Conservation (phyloP, 495 filamentous ascomycete genomes). For the Astrothelium macrocarpum region DNA sequence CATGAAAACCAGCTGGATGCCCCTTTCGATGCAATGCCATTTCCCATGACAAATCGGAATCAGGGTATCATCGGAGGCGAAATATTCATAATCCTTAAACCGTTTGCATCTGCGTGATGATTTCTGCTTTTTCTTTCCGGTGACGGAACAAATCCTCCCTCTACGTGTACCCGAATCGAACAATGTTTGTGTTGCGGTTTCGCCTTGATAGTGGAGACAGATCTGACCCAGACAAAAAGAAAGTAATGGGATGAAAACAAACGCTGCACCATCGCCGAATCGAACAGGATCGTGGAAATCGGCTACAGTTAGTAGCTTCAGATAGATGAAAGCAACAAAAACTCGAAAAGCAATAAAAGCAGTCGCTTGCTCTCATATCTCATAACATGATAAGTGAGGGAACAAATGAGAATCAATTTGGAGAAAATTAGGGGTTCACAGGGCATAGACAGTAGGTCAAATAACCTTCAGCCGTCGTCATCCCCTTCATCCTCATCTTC, state of each 20-base stretch:
- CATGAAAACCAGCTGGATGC: neutral
- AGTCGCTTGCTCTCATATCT: neutral
- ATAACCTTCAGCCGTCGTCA: constrained; percentile 11
- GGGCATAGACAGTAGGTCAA: neutral
- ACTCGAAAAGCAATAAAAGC: neutral
- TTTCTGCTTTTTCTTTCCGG: constrained; percentile 4
- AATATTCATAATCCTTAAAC: neutral
- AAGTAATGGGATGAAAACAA: neutral
- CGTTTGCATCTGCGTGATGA: neutral
- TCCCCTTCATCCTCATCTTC: constrained; percentile 21
- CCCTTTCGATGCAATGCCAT: constrained; percentile 1
- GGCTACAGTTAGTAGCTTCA: neutral
- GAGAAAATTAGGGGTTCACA: neutral
- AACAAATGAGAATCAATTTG: neutral
- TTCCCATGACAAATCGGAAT: neutral
- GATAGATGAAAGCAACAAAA: neutral
- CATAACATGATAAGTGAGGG: neutral
- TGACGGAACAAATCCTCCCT: constrained; percentile 4
- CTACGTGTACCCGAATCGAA: neutral
- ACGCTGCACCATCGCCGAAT: neutral
- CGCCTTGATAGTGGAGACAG: neutral
- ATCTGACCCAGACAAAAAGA: neutral
- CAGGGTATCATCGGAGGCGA: neutral
- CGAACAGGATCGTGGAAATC: neutral
- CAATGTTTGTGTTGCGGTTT: neutral